A percentile compares a stretch with the other conserved stretches of the same genome.
Conservation (phyloP, 495 filamentous ascomycete genomes). For the Pyrenula massariospora region DNA sequence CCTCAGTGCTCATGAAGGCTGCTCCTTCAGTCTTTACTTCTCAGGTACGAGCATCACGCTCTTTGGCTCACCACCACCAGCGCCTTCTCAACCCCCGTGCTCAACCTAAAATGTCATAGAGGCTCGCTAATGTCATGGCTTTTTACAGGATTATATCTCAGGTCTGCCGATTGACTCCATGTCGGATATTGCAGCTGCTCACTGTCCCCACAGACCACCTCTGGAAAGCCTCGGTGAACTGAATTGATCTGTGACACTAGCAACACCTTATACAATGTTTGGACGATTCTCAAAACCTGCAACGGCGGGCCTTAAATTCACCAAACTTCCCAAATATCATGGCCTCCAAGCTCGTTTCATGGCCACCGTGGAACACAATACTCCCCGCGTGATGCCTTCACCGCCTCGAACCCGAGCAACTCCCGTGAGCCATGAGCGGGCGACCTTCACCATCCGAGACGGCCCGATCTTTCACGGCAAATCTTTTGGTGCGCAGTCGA, state of each 20-base stretch:
- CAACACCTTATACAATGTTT: constrained; percentile 49
- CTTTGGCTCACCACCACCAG: constrained; percentile 2
- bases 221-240: constrained; percentile 88
- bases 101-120: constrained; percentile 1
- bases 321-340: constrained; percentile 13
- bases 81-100: constrained; percentile 5
- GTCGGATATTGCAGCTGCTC: constrained; percentile 20
- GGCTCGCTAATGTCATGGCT: constrained; percentile 7
- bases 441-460: constrained; percentile 92
- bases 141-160: constrained; percentile 82
- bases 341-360: constrained; percentile 46
- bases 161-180: constrained; percentile 35
- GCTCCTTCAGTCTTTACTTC: constrained; percentile 89
- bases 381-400: constrained; percentile 42
- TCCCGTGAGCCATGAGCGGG: constrained; percentile 55
- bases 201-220: constrained; percentile 64
- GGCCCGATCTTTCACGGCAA: constrained; percentile 89
- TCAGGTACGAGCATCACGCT: constrained; percentile 52
- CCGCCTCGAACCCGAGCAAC: constrained; percentile 32
- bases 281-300: constrained; percentile 50
- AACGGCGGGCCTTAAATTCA: constrained; percentile 39
- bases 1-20: constrained; percentile 84
- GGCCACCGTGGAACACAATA: constrained; percentile 58
- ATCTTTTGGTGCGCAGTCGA: constrained; percentile 82
- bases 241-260: constrained; percentile 26